Evolutionary conservation across 306 rosid genomes (phyloP), one percentile per base, ranked within the genome.

Genomic region (Pyrus betulifolia): DNA sequence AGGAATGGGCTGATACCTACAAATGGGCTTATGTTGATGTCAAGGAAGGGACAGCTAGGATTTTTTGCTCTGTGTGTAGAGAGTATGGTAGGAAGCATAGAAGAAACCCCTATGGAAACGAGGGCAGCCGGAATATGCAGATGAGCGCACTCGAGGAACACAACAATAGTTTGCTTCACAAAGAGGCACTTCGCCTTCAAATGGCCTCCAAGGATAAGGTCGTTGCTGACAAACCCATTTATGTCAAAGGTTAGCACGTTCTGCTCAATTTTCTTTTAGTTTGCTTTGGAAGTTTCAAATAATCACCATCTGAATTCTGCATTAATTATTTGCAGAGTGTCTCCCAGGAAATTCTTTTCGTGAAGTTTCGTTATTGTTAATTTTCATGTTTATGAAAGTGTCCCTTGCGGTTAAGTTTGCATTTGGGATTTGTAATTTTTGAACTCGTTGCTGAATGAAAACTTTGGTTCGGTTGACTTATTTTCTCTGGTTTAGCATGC

Each of bases 1-100:
- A 95, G 86, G 98, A 92, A 85, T 95, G 98, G 98, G 98, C 98
- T 65, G 98, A 95, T 81, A 95, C 98, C 30, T 95, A 95, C 82
- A 95, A 95, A 81, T 95, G 98, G 98, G 98, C 97, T 76, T 95
- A 77, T 80, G 96, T 95, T 59, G 98, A 95, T 87, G 87, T 90
- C 71, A 95, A 90, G 78, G 98, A 95, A 70, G 98, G 98, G 76
- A 90, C 98, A n/a, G 90, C 96, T 0, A 90, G 98, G 86, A 95
- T 95, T 76, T 95, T 95, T 84, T 95, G 98, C 86, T 95, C 98
- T 75, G 94, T 95, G 66, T 95, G 98, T 85, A 83, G 94, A 83
- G 98, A 95, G 84, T 90, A 92, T 78, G 98, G 98, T 49, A 80
- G 98, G 80, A 95, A 90, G 88, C 98, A 95, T 82, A 84, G 98